Base-by-base conservation (phyloP, 2,329 filamentous ascomycete genomes). In the Neofusicoccum laricinum region DNA sequence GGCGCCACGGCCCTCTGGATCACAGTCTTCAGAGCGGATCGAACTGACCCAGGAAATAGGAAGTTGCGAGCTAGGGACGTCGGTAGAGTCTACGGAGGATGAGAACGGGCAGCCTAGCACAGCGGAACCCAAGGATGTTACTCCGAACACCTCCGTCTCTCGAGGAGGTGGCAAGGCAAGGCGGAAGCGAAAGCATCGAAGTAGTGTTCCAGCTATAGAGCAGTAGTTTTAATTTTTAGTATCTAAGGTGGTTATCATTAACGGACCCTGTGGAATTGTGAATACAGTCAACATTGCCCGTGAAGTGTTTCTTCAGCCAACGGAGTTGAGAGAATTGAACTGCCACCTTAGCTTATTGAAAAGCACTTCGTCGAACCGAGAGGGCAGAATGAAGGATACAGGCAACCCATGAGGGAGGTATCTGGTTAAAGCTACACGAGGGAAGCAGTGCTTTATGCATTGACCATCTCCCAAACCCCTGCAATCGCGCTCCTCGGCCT, bases 1-100 rank as follows among this genome's bases (percentile, higher is more conserved):
- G 63, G 12, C 48, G 50, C 30, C 66, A 53, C 45, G 32, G 53
- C 19, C 19, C 3, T 19, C 43, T 30, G 53, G 57, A 58, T 49
- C 51, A 30, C 66, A 34, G 45, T 53, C 66, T 36, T 38, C 21
- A 36, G 32, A 64, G 46, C 45, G 19, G 12, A 8, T n/a, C 14
- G 21, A 7, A 25, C 21, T 10, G 2, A 15, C 8, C 11, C 46
- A 32, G 46, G 46, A 32, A 15, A n/a, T n/a, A n/a, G n/a, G n/a
- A n/a, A 32, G 12, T 30, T 49, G 11, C 3, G 21, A 32, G 21
- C 19, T 30, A 6, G 46, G 4, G 19, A 4, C 19, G 14, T 46
- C 43, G 43, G 25, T 3, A 30, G 43, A 46, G 19, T 25, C n/a
- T 8, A 45, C 45, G 45, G 45, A 25, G 3, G 14, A 14, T 25